Base-by-base conservation (phyloP, 306 rosid genomes). In the Sophora flavescens region DNA sequence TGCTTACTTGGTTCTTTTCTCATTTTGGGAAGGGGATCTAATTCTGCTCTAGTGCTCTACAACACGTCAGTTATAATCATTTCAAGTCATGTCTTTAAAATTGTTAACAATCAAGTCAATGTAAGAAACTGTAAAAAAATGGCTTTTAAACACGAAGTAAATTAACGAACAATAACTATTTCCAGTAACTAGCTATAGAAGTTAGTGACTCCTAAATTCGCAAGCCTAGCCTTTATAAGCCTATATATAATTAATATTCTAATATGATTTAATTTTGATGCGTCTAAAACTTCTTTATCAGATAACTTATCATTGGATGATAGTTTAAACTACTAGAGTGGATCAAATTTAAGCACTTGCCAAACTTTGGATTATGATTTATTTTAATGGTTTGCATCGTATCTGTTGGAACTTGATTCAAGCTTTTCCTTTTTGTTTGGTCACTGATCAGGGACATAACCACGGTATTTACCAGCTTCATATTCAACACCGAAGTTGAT, bases 401-500 rank as follows among this genome's bases (percentile, higher is more conserved):
- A n/a, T 60, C 60, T 16, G 33, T 62, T 50, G 32, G 74, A 44
- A 64, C 62, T 79, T 62, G 79, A 5, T 58, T 68, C 39, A 51
- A 70, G 77, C 33, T 61, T 68, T 76, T 58, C 10, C 54, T 59
- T 82, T 74, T 47, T 67, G 63, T 62, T 42, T 72, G 47, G 8
- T 69, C 45, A 63, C 75, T 69, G 47, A 65, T 11, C 82, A 89
- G 93, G 75, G 89, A 87, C 56, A 36, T 88, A 70, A 89, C 91
- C 51, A 77, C 92, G 0, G 57, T 83, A 41, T 91, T 84, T 85
- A 89, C 94, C 8, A 91, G 97, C 80, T 91, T 91, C 78, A 83
- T 89, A 59, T 91, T 86, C 87, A 87, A 87, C 86, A 89, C 97
- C 1, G 81, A 74, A 86, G 89, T 89, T 60, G 91, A 82, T 26